phyloP scores from a whole-genome alignment of 1,284 basidiomycete genomes.

The Sanghuangporus sanghuang region DNA sequence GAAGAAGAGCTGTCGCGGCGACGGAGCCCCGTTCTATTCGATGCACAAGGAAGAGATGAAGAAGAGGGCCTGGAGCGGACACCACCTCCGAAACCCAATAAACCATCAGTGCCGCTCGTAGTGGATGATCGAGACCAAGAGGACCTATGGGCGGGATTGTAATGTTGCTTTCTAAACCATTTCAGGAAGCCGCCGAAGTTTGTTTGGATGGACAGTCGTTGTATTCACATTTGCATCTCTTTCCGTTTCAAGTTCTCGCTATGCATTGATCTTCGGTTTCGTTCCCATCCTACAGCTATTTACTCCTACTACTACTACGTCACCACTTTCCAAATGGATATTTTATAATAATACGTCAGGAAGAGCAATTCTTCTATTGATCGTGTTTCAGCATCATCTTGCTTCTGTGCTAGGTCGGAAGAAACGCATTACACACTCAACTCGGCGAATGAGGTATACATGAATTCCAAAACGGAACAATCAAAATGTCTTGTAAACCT shows the following conservation, averaged over 20 bases:
- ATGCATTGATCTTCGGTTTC: not conserved
- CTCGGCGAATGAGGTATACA: not conserved
- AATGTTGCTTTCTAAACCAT: slow-evolving; percentile 31
- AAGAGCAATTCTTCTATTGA: not conserved
- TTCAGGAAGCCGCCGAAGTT: not conserved
- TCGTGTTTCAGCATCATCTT: slow-evolving; percentile 2
- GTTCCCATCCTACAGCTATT: not conserved
- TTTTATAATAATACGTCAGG: not conserved
- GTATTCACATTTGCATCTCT: not conserved
- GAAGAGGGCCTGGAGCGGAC: slow-evolving; percentile 26
- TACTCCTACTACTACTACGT: not conserved
- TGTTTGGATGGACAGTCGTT: not conserved
- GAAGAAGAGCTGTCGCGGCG: slow-evolving; percentile 31
- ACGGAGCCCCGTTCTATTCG: slow-evolving; percentile 44
- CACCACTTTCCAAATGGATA: not conserved
- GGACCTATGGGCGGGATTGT: slow-evolving; percentile 71
- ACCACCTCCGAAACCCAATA: slow-evolving; percentile 38
- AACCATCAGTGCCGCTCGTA: slow-evolving; percentile 51
- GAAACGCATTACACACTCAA: not conserved
- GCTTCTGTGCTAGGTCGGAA: not conserved
- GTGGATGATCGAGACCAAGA: slow-evolving; percentile 53
- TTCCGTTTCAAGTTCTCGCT: not conserved
- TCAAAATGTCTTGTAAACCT: slow-evolving; percentile 20
- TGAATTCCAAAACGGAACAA: not conserved
- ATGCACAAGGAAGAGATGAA: slow-evolving; percentile 45